Percentiles rank a stretch among this genome's conserved stretches.
phyloP scores from a whole-genome alignment of 2,329 filamentous ascomycete genomes.

The Exophiala xenobiotica region DNA sequence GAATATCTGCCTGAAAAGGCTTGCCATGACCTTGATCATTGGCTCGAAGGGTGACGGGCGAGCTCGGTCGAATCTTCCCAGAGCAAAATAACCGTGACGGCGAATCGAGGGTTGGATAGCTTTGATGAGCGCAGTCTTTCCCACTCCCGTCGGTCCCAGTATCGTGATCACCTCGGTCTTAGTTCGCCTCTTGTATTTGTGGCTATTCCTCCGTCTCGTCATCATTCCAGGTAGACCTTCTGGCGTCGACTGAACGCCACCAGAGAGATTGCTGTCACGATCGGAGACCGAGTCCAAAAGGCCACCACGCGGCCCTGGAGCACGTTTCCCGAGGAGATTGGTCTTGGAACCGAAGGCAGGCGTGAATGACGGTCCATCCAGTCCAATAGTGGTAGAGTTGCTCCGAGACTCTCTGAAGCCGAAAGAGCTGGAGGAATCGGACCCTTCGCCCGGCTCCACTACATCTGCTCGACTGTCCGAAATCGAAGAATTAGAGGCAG shows the following conservation, averaged over 20 bases:
- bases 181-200: constrained; percentile 51
- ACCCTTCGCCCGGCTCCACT: constrained; percentile 54
- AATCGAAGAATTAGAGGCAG: constrained; percentile 55
- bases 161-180: constrained; percentile 63
- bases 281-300: constrained; percentile 34
- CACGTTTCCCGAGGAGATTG: constrained; percentile 14
- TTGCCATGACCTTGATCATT: constrained; percentile 59
- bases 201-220: constrained; percentile 44
- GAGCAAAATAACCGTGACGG: constrained; percentile 60
- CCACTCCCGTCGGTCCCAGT: constrained; percentile 56
- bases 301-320: constrained; percentile 16
- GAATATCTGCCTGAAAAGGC: constrained; percentile 63
- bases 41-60: constrained; percentile 62
- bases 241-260: constrained; percentile 26
- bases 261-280: constrained; percentile 39
- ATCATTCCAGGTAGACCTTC: constrained; percentile 37
- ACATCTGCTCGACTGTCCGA: constrained; percentile 54
- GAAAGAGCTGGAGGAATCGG: constrained; percentile 51
- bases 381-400: constrained; percentile 37
- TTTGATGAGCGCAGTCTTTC: constrained; percentile 61
- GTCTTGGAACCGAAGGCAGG: constrained; percentile 10
- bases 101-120: constrained; percentile 58
- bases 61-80: constrained; percentile 60
- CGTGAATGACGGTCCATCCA: constrained; percentile 20
- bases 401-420: constrained; percentile 39